Evolutionary conservation across 768 basidiomycete species (phyloP).

Genomic region (Lentinula raphanica): DNA sequence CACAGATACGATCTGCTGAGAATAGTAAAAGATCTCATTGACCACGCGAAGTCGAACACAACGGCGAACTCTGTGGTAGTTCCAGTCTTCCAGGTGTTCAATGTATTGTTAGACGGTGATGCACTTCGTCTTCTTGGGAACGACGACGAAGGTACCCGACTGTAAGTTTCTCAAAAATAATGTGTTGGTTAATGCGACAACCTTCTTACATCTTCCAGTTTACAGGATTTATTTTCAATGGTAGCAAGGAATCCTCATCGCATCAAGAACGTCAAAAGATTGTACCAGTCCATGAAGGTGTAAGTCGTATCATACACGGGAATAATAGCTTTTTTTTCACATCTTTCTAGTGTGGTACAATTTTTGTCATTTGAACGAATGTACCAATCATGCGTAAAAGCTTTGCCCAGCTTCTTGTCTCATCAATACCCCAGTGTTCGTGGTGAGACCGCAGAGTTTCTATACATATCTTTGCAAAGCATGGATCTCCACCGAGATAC

Average conservation of each 20-base stretch:
- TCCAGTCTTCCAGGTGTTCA: conserved; percentile 76
- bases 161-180: conserved; percentile 43
- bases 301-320: conserved; percentile 31
- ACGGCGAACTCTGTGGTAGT: conserved; percentile 69
- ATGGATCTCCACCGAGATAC: conserved; percentile 61
- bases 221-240: conserved; percentile 49
- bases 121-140: conserved; percentile 46
- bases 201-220: conserved; percentile 29
- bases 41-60: conserved; percentile 47
- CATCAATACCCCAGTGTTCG: conserved; percentile 82
- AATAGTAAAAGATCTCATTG: conserved; percentile 56
- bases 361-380: conserved; percentile 49
- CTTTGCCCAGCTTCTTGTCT: conserved; percentile 56
- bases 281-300: conserved; percentile 83
- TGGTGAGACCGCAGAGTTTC: conserved; percentile 72
- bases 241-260: conserved; percentile 57
- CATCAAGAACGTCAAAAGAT: conserved; percentile 79
- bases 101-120: conserved; percentile 67
- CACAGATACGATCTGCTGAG: conserved; percentile 40
- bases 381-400: conserved; percentile 37
- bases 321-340: conserved; percentile 7
- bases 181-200: conserved; percentile 5
- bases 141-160: conserved; percentile 39
- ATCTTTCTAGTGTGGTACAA: conserved; percentile 53
- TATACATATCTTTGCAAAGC: conserved; percentile 75